Percentiles rank a stretch among this genome's conserved stretches.
Conservation (phyloP, 1,284 basidiomycete genomes). For the Xerocomus nothofagi region DNA sequence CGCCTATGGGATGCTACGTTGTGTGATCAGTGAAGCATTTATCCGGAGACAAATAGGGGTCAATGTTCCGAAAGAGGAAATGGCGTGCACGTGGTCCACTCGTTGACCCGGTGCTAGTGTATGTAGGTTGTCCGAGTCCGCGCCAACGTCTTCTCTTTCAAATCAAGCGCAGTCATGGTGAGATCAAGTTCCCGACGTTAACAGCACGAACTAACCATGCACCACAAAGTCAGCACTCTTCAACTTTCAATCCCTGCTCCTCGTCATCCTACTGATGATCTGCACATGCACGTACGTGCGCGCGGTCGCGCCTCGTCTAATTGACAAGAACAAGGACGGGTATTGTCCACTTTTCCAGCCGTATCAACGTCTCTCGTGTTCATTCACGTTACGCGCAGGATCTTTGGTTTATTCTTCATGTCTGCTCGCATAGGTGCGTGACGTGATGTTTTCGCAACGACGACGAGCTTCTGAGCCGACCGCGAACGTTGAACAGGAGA, state of each 20-base stretch:
- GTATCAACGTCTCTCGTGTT: not conserved
- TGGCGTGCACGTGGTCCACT: constrained; percentile 4
- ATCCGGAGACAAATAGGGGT: no score
- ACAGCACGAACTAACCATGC: no score
- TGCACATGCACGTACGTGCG: constrained; percentile 98
- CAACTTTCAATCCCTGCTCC: constrained; percentile 94
- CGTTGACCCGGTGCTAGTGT: not conserved
- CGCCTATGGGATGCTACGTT: no score
- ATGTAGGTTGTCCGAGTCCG: not conserved
- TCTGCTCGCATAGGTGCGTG: constrained; percentile 84
- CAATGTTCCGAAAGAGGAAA: constrained; percentile 5
- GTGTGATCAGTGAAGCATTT: no score
- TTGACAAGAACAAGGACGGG: constrained; percentile 97
- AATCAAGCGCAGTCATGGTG: constrained; percentile 16
- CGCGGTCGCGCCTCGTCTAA: constrained; percentile 82
- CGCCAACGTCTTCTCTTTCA: not conserved
- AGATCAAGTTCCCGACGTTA: constrained; percentile 1
- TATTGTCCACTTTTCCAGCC: constrained; percentile 41
- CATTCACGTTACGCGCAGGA: constrained; percentile 47
- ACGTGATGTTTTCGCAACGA: not conserved
- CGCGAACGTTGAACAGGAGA: constrained; percentile 53
- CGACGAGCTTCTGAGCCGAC: not conserved
- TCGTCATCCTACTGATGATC: constrained; percentile 90
- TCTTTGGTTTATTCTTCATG: constrained; percentile 91
- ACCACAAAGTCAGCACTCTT: constrained; percentile 85